Conservation (phyloP, 495 filamentous ascomycete genomes). For the Astrothelium macrocarpum region DNA sequence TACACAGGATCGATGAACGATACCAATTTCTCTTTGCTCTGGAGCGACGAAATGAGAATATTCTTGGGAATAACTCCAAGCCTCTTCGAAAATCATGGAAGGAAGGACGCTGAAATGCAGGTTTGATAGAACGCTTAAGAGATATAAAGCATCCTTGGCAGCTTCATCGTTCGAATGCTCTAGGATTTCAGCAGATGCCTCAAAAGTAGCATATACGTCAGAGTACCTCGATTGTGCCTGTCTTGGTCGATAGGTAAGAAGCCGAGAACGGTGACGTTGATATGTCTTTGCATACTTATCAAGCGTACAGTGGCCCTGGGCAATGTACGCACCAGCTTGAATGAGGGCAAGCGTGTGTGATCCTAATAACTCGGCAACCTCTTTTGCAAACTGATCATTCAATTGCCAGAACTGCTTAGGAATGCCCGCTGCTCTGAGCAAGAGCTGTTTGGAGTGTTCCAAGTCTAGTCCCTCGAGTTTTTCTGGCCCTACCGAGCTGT, state of each 20-base stretch:
- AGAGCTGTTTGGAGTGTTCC: slow-evolving; percentile 6
- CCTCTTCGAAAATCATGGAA: slow-evolving; percentile 8
- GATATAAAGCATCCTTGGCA: slow-evolving; percentile 11
- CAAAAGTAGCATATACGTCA: slow-evolving; percentile 20
- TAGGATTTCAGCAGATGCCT: slow-evolving; percentile 15
- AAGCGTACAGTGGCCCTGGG: slow-evolving; percentile 12
- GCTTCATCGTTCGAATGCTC: slow-evolving; percentile 1
- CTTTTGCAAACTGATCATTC: slow-evolving; percentile 6
- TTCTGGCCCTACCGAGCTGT: slow-evolving; percentile 13
- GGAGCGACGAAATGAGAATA: not conserved
- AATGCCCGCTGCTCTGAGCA: slow-evolving; percentile 10
- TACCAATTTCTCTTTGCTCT: slow-evolving; percentile 4
- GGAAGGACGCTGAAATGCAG: slow-evolving; percentile 9
- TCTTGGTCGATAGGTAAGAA: slow-evolving; percentile 12
- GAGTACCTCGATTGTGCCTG: slow-evolving; percentile 18
- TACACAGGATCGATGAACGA: slow-evolving; percentile 14
- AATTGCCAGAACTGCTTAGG: not conserved
- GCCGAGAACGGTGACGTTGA: slow-evolving; percentile 10
- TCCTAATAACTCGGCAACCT: slow-evolving; percentile 10
- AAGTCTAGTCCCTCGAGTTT: slow-evolving; percentile 5
- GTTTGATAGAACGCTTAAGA: slow-evolving; percentile 12
- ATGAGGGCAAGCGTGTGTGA: slow-evolving; percentile 20
- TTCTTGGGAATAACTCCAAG: not conserved
- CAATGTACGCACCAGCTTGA: slow-evolving; percentile 22
- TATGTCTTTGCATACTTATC: slow-evolving; percentile 14